Evolutionary conservation across 306 rosid genomes (phyloP).

Genomic region (Vicia sativa): DNA sequence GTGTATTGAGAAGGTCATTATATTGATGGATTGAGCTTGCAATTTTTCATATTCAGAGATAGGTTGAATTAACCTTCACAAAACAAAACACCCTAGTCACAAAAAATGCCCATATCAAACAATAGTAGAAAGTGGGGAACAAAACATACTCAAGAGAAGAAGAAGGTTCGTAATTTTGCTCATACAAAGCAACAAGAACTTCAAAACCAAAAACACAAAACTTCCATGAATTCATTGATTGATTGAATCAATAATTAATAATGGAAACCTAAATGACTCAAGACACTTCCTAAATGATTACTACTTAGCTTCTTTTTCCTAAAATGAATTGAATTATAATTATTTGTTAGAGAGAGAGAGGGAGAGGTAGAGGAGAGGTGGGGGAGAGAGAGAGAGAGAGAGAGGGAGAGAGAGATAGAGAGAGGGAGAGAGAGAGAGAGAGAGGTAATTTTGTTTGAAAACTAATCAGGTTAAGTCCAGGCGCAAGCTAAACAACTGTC

Average conservation of each 20-base stretch:
- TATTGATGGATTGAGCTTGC: conserved; percentile 69
- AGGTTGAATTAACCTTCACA: conserved; percentile 78
- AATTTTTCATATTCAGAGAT: conserved; percentile 66
- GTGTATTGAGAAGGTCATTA: conserved; percentile 57
- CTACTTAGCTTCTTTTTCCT: conserved; percentile 94
- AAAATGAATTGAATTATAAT: not conserved
- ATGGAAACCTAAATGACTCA: too few species aligned
- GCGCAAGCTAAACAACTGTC: too few species aligned
- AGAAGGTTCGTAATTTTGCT: conserved; percentile 94
- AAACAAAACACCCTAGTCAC: not conserved
- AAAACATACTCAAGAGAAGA: conserved; percentile 84
- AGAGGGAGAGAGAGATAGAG: too few species aligned
- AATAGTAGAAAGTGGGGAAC: not conserved
- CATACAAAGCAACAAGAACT: conserved; percentile 90
- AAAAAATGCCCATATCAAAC: not conserved
- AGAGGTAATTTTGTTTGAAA: too few species aligned
- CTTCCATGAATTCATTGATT: too few species aligned
- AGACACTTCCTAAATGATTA: conserved; percentile 89
- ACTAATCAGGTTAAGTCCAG: too few species aligned
- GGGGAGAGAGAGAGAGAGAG: not conserved
- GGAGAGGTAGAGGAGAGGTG: not conserved
- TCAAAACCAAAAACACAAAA: conserved; percentile 27
- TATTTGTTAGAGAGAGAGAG: too few species aligned
- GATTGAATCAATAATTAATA: too few species aligned
- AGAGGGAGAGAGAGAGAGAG: too few species aligned